These are phyloP conservation scores for Sphenostylis stenocarpa DNA, from an alignment of 306 rosid genomes.

Conservation along the genomic window DNA sequence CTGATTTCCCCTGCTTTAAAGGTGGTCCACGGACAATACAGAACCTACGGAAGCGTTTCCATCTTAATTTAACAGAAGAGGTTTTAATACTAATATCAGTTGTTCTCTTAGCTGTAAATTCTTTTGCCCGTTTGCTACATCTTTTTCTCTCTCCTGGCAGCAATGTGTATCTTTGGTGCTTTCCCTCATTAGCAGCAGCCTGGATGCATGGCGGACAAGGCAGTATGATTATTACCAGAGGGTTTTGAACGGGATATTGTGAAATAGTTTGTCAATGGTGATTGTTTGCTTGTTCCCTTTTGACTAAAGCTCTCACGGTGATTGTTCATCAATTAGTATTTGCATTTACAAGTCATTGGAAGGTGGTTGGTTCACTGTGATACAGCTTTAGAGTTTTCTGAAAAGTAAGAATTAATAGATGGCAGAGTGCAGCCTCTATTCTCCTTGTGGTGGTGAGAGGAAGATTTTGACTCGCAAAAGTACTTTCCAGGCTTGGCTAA, in stretches of 20 bases:
- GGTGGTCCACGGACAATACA: conserved; percentile 93
- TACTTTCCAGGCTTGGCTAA: conserved; percentile 35
- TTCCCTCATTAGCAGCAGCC: conserved; percentile 91
- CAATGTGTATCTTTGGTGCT: conserved; percentile 97
- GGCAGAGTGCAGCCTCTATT: conserved; percentile 41
- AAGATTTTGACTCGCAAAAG: conserved; percentile 35
- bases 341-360: conserved; percentile 29
- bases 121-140: conserved; percentile 15
- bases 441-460: conserved; percentile 34
- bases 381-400: conserved; percentile 37
- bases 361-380: conserved; percentile 41
- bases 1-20: conserved; percentile 95
- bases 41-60: conserved; percentile 90
- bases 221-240: conserved; percentile 96
- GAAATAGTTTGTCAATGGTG: conserved; percentile 44
- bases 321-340: conserved; percentile 20
- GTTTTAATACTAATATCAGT: conserved; percentile 41
- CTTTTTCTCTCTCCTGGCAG: conserved; percentile 42
- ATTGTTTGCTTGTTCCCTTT: conserved; percentile 40
- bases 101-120: neutral
- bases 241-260: conserved; percentile 93
- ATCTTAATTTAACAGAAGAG: conserved; percentile 95
- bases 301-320: conserved; percentile 44
- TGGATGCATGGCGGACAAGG: conserved; percentile 97
- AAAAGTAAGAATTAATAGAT: conserved; percentile 36